Conservation (phyloP, 148 eudicot species). For the Camellia granthamiana region DNA sequence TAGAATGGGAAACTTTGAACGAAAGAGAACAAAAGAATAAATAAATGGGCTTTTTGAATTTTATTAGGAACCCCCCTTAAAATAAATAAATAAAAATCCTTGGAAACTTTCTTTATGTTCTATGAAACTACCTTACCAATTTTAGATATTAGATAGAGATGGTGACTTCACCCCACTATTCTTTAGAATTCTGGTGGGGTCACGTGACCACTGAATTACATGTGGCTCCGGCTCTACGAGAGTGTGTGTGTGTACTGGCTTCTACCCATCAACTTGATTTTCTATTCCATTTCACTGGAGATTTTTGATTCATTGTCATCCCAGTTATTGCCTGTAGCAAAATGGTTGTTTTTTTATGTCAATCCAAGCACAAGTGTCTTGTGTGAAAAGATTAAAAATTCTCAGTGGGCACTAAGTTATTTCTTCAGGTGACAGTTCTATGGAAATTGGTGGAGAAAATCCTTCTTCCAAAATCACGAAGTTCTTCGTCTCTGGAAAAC, state of each 20-base stretch:
- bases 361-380: neutral
- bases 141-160: neutral
- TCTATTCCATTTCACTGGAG: neutral
- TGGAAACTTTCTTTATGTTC: neutral
- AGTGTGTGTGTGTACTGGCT: neutral
- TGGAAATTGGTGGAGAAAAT: conserved; percentile 85
- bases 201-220: neutral
- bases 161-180: neutral
- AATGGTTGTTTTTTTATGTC: neutral
- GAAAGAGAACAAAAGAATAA: no score
- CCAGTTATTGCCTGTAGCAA: neutral
- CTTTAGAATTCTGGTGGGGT: neutral
- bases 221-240: neutral
- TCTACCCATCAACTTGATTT: neutral
- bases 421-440: conserved; percentile 88
- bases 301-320: neutral
- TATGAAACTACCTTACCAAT: neutral
- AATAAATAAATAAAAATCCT: no score
- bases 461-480: conserved; percentile 53
- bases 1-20: no score
- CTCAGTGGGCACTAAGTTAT: conserved; percentile 47
- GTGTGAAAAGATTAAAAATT: neutral
- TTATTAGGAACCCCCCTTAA: neutral
- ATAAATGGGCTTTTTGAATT: no score
- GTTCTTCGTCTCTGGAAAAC: conserved; percentile 38